These are phyloP conservation scores for Jasminum sambac DNA, from an alignment of 257 asterid genomes.

Conservation along the genomic window DNA sequence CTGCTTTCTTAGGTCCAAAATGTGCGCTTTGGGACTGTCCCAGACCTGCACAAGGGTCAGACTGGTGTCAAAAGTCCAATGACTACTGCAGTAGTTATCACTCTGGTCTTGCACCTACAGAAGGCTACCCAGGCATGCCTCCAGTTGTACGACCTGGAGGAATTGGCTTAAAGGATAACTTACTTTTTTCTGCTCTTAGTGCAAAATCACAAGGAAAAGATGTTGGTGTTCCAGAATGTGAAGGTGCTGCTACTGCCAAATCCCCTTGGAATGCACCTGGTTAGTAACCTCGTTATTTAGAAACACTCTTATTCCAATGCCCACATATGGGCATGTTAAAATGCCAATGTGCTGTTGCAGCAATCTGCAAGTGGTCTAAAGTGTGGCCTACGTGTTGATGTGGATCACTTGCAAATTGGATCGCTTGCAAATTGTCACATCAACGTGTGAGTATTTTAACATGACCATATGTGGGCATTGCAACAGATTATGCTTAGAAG, in stretches of 20 bases:
- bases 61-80: conserved; percentile 56
- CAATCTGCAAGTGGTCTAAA: too few relatives aligned
- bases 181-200: conserved; percentile 86
- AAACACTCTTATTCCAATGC: too few relatives aligned
- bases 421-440: too few relatives aligned
- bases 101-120: conserved; percentile 72
- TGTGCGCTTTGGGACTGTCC: conserved; percentile 98
- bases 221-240: conserved; percentile 93
- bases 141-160: conserved; percentile 93
- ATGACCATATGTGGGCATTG: too few relatives aligned
- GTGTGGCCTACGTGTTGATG: too few relatives aligned
- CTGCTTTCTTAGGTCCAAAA: conserved; percentile 92
- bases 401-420: too few relatives aligned
- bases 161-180: conserved; percentile 85
- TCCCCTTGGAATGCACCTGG: conserved; percentile 99
- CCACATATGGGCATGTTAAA: too few relatives aligned
- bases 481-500: too few relatives aligned
- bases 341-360: too few relatives aligned
- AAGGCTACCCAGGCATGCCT: conserved; percentile 73
- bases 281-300: conserved; percentile 21
- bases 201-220: conserved; percentile 82
- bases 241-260: conserved; percentile 97
- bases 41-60: conserved; percentile 52
- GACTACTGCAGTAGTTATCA: conserved; percentile 59
- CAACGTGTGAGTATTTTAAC: too few relatives aligned